Base-by-base conservation (phyloP, 495 filamentous ascomycete species). In the Podospora bellae-mahoneyi region DNA sequence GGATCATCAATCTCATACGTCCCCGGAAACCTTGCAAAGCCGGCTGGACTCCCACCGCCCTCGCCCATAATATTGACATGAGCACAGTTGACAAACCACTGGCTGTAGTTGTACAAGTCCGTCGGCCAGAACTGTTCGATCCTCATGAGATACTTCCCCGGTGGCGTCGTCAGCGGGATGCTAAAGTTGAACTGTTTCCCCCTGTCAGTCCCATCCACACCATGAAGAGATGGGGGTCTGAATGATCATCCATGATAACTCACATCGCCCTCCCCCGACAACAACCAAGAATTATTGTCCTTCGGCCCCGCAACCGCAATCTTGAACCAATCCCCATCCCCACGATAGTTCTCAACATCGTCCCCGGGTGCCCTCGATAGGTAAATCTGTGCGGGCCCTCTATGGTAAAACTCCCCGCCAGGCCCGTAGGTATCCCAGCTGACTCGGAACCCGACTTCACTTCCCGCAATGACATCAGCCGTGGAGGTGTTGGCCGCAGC, bases 91-190 rank as follows among this genome's bases (percentile, higher is more conserved):
- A 74, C 60, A 28, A 72, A 74, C 27, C 68, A 74, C 56, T 74
- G 72, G 2, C 54, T 26, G 59, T 72, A 67, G 10, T 30, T 39
- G 4, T 23, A 19, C 5, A 4, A 6, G 59, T 60, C 28, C 23
- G 75, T 28, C 76, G 74, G 55, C 72, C 79, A 55, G 80, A 77
- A 48, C 77, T 78, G 19, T 68, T 85, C 84, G 53, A 79, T 78
- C 19, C 83, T 77, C 55, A 84, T 69, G 53, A 86, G 77, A 61
- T 85, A 85, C 32, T 80, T 75, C 23, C 82, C 83, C 1, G 78
- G 67, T 1, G 78, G 78, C 0, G 78, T 75, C 15, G 72, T 69
- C 4, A 65, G 48, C 0, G 79, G 81, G 62, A 81, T 77, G 56
- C 68, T 81, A 64, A 82, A 78, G 65, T 76, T 78, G 66, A 70